Evolutionary conservation across 495 filamentous ascomycete species (phyloP).

Genomic region (Hyaloscypha bicolor): DNA sequence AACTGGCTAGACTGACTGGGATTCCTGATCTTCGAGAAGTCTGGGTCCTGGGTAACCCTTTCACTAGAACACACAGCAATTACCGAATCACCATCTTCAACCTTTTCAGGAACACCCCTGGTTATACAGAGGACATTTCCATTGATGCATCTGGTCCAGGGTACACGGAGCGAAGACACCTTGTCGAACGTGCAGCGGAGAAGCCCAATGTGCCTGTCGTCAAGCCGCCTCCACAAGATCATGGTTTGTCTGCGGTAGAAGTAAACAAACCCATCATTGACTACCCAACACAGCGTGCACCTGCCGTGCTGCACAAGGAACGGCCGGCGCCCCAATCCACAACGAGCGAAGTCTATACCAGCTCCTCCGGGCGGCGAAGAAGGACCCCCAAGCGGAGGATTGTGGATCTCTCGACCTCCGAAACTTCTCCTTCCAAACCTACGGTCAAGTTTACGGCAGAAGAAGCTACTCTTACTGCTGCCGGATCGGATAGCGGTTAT

Average conservation of each 20-base stretch:
- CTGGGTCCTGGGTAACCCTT: constrained; percentile 88
- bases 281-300: constrained; percentile 43
- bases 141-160: constrained; percentile 83
- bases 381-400: constrained; percentile 71
- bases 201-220: constrained; percentile 75
- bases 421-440: constrained; percentile 43
- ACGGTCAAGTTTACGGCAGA: constrained; percentile 24
- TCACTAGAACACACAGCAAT: constrained; percentile 80
- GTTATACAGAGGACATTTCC: constrained; percentile 85
- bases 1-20: constrained; percentile 85
- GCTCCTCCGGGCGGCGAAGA: constrained; percentile 44
- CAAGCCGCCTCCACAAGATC: constrained; percentile 60
- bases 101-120: constrained; percentile 89
- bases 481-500: constrained; percentile 28
- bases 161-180: constrained; percentile 78
- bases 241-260: constrained; percentile 57
- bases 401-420: constrained; percentile 75
- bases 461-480: constrained; percentile 17
- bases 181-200: constrained; percentile 81
- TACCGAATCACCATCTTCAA: constrained; percentile 95
- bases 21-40: constrained; percentile 91
- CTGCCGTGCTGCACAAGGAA: constrained; percentile 54
- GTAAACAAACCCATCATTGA: constrained; percentile 65
- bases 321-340: constrained; percentile 42
- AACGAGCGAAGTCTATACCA: constrained; percentile 54